Evolutionary conservation across 2,329 filamentous ascomycete species (phyloP).

Genomic region (Colletotrichum limetticola): DNA sequence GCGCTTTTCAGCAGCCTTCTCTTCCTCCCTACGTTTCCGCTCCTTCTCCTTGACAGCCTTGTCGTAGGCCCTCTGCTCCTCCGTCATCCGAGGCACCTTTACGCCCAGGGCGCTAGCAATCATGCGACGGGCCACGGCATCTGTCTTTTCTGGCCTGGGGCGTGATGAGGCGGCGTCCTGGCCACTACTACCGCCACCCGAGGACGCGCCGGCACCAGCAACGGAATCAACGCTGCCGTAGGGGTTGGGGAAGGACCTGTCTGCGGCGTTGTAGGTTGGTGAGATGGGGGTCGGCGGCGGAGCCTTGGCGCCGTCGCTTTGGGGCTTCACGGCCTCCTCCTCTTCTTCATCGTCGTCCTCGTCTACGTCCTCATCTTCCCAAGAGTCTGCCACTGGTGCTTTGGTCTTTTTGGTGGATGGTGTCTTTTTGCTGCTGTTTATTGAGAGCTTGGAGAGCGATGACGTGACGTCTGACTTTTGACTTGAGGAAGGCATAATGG

Average conservation of each 20-base stretch:
- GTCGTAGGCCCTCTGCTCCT: constrained; percentile 91
- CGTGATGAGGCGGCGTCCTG: constrained; percentile 36
- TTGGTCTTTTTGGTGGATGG: constrained; percentile 36
- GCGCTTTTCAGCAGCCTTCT: constrained; percentile 72
- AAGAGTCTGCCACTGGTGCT: constrained; percentile 53
- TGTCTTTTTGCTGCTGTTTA: constrained; percentile 39
- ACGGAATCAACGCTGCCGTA: constrained; percentile 33
- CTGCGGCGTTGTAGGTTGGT: constrained; percentile 51
- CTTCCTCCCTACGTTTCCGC: constrained; percentile 78
- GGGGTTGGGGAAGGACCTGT: constrained; percentile 37
- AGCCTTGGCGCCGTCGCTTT: constrained; percentile 51
- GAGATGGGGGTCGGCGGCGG: constrained; percentile 77
- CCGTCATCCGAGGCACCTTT: constrained; percentile 81
- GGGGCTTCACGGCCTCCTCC: constrained; percentile 39
- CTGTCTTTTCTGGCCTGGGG: constrained; percentile 86
- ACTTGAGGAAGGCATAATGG: constrained; percentile 35
- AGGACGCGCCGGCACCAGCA: constrained; percentile 16
- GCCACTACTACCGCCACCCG: constrained; percentile 17
- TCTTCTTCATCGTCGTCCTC: constrained; percentile 39
- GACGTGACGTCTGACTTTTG: constrained; percentile 41
- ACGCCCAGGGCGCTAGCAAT: constrained; percentile 91
- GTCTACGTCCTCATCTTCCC: constrained; percentile 63
- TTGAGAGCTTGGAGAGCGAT: constrained; percentile 45
- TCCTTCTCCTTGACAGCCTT: constrained; percentile 85
- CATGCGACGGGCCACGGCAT: constrained; percentile 87